These are phyloP conservation scores for Phtheirospermum japonicum DNA, from an alignment of 257 asterid genomes.

Conservation along the genomic window DNA sequence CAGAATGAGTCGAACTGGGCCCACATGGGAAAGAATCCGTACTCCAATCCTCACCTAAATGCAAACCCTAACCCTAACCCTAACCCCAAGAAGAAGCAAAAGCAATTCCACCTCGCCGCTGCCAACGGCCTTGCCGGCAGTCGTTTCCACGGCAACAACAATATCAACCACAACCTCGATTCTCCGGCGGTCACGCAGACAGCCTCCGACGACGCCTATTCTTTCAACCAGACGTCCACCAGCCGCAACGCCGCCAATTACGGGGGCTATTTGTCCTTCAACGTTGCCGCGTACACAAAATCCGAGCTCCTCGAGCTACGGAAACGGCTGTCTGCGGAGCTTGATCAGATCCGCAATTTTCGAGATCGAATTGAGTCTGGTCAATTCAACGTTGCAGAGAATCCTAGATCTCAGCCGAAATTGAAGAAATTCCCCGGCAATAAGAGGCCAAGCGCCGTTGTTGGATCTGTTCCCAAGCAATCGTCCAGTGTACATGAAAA, in stretches of 20 bases:
- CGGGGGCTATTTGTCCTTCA: constrained; percentile 58
- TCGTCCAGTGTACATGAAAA: constrained; percentile 35
- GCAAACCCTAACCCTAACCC: constrained; percentile 78
- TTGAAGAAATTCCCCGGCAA: constrained; percentile 48
- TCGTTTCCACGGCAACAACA: constrained; percentile 25
- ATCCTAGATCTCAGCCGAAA: constrained; percentile 55
- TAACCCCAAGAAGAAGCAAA: constrained; percentile 74
- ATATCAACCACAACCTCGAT: constrained; percentile 22
- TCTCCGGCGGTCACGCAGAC: constrained; percentile 73
- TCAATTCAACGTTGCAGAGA: constrained; percentile 40
- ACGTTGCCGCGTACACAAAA: constrained; percentile 50
- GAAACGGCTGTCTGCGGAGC: constrained; percentile 59
- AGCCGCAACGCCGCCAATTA: constrained; percentile 49
- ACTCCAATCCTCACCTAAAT: constrained; percentile 54
- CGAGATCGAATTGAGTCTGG: constrained; percentile 71
- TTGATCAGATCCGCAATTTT: constrained; percentile 70
- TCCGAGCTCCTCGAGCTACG: constrained; percentile 61
- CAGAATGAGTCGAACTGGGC: constrained; percentile 88
- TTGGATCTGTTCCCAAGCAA: constrained; percentile 45
- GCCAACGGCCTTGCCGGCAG: constrained; percentile 43
- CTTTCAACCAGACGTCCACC: constrained; percentile 63
- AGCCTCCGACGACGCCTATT: constrained; percentile 90
- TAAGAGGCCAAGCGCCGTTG: constrained; percentile 41
- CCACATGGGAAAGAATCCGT: constrained; percentile 81
- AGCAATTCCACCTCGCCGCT: constrained; percentile 55